A percentile compares a stretch with the other conserved stretches of the same genome.
These are phyloP conservation scores for Lecanoromycetidae sp. DNA, from an alignment of 2,329 filamentous ascomycete genomes.

Conservation along the genomic window DNA sequence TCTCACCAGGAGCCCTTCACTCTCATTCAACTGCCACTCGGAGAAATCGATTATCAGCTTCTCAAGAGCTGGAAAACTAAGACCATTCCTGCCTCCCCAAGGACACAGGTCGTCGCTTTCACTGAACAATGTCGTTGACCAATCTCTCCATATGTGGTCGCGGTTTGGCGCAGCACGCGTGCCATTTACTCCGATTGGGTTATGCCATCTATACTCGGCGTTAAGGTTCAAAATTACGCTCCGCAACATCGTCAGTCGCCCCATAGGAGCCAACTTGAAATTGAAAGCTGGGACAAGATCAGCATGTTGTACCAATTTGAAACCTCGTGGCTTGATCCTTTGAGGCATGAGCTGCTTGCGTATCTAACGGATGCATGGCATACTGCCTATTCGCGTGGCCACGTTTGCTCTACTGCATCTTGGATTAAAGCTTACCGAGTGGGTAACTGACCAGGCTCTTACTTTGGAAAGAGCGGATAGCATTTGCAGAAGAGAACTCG, in stretches of 20 bases:
- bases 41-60: conserved; percentile 14
- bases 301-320: background rate
- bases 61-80: conserved; percentile 11
- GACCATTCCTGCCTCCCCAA: conserved; percentile 4
- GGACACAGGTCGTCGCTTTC: conserved; percentile 9
- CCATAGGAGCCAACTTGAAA: conserved; percentile 8
- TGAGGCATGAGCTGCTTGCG: too few relatives aligned
- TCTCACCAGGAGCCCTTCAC: conserved; percentile 11
- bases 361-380: too few relatives aligned
- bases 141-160: conserved; percentile 13
- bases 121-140: conserved; percentile 9
- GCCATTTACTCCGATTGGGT: conserved; percentile 3
- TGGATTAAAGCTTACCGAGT: conserved; percentile 5
- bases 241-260: conserved; percentile 13
- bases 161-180: background rate
- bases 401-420: too few relatives aligned
- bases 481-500: conserved; percentile 10
- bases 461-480: conserved; percentile 14
- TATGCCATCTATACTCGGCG: conserved; percentile 10
- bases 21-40: conserved; percentile 13
- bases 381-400: too few relatives aligned
- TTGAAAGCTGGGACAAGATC: conserved; percentile 9
- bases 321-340: background rate
- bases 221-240: conserved; percentile 11
- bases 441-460: conserved; percentile 11